Evolutionary conservation across 2,329 filamentous ascomycete species (phyloP).

Genomic region (Alternaria metachromatica): DNA sequence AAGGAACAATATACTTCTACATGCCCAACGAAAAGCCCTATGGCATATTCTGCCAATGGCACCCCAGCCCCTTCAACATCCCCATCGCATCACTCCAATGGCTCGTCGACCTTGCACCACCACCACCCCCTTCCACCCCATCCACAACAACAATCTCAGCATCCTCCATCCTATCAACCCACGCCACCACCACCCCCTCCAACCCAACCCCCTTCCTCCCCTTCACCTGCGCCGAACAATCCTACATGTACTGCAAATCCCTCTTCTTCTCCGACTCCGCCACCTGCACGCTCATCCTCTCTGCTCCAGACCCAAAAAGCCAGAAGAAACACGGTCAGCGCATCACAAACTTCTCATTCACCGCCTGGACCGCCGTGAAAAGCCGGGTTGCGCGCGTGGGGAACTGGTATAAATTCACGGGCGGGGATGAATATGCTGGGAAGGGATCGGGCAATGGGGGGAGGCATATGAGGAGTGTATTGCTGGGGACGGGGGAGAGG

Average conservation of each 20-base stretch:
- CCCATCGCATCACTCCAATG: constrained; percentile 24
- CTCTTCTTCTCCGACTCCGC: constrained; percentile 25
- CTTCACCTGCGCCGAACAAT: constrained; percentile 25
- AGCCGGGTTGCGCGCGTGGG: neutral
- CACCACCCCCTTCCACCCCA: neutral
- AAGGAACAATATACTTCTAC: constrained; percentile 25
- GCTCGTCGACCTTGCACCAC: constrained; percentile 2
- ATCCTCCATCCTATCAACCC: neutral
- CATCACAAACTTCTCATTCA: neutral
- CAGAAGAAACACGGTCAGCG: neutral
- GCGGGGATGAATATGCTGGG: neutral
- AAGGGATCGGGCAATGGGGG: neutral
- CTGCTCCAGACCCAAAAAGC: neutral
- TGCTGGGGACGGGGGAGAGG: constrained; percentile 46
- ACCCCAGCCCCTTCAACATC: constrained; percentile 54
- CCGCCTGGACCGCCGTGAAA: neutral
- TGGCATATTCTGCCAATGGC: constrained; percentile 64
- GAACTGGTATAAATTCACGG: neutral
- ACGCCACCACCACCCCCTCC: neutral
- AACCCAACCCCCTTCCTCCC: neutral
- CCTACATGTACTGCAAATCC: constrained; percentile 27
- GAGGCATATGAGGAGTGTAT: constrained; percentile 43
- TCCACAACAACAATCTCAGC: neutral
- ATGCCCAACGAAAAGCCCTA: constrained; percentile 46
- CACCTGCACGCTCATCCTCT: constrained; percentile 30